Evolutionary conservation across 2,329 filamentous ascomycete species (phyloP), one percentile per base, ranked within the genome.

Genomic region (Metarhizium guizhouense): DNA sequence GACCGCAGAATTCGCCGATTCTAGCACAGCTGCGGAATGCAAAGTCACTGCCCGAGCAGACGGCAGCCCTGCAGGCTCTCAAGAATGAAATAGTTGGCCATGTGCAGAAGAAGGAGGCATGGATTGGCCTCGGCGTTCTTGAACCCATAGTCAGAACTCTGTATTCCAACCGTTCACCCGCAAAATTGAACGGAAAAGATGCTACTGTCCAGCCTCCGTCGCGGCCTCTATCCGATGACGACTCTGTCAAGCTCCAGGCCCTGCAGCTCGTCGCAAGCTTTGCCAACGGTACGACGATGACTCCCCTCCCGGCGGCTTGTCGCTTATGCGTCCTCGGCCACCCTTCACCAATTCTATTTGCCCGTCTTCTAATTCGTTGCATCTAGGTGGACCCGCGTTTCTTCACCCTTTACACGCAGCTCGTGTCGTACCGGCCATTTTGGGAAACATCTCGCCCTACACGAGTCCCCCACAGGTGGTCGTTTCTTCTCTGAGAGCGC

Each of bases 71-170:
- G 48, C 83, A 85, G 61, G 76, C 78, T 47, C 75, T 99, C 34
- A 97, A 96, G 75, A 94, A 96, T 70, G 88, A 94, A 60, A 81
- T 95, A 51, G 84, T 96, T 58, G 94, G 94, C 29, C 90, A 97
- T 70, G 80, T 87, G 38, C 85, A 93, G 69, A 86, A 86, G 69
- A 99, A 99, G 72, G 87, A 93, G 71, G 72, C 83, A 56, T 92
- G 86, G 76, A 79, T 96, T 45, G 77, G 76, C 56, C 74, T 82
- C 54, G 92, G 92, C 18, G 76, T 89, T 32, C 71, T 94, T 50
- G 79, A 82, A 54, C 79, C 81, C 38, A 74, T 79, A 55, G 77
- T 76, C 65, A 72, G 67, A 62, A 76, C 75, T 59, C 75, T 80
- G 67, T 69, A 68, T 51, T 61, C 67, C 14, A 65, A 64, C 52